Evolutionary conservation across 2,329 filamentous ascomycete genomes (phyloP), one percentile per base, ranked within the genome.

Genomic region (Colletotrichum lentis): DNA sequence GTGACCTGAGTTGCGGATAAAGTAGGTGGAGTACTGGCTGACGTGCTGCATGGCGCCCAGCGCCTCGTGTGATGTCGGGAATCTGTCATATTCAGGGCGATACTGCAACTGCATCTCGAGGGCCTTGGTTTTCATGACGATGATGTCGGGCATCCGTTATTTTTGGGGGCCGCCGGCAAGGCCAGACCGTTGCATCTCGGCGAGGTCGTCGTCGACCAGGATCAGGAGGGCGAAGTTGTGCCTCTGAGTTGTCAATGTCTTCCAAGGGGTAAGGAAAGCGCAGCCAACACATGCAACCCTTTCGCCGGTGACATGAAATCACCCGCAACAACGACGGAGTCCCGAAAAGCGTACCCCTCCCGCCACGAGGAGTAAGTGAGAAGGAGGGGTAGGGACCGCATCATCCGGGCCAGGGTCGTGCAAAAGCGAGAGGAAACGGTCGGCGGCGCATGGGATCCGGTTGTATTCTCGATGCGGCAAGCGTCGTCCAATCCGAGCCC

Each of bases 211-310:
- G n/a, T 47, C n/a, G 57, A 59, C 63, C 41, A 44, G 67, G 67
- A 64, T 54, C 24, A 20, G 20, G 12, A n/a, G 24, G 12, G 16
- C 20, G 62, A 58, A 16, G 31, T 66, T 62, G 67, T 69, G 64
- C 55, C 68, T 69, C 60, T 70, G 68, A 64, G 68, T 69, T 70
- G 68, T 70, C 68, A 54, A 35, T 35, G 47, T 55, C 27, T 54
- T 50, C 53, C 27, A 46, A 27, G 50, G 39, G 50, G 39, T 46
- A 35, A 39, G 44, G 44, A 55, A 59, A 68, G 64, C 53, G 67
- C 49, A 65, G 64, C 60, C 62, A 67, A 16, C 62, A 57, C 62
- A 71, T 55, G 70, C 72, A 73, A 73, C 71, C 69, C 66, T 71
- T 56, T 69, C 68, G 37, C 37, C 50, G 52, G 50, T 65, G 62